Conservation (phyloP, 495 filamentous ascomycete species). For the Xylaria palmicola region DNA sequence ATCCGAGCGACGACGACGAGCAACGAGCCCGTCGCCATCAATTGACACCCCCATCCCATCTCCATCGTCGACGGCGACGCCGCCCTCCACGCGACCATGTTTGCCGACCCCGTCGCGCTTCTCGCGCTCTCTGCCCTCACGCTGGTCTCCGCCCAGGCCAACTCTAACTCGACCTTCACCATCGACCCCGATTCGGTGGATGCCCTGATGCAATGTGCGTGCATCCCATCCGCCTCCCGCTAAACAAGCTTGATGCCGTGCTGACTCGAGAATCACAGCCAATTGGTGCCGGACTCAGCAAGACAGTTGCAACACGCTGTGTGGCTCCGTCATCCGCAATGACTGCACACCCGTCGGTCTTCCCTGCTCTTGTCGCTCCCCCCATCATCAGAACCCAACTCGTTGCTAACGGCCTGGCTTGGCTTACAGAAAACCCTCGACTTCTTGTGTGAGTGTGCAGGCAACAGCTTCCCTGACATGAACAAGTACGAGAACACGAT, state of each 20-base stretch:
- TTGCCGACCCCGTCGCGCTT: slow-evolving; percentile 27
- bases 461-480: slow-evolving; percentile 35
- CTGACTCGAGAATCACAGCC: slow-evolving; percentile 24
- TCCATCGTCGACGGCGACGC: no score
- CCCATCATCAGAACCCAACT: background rate
- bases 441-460: slow-evolving; percentile 35
- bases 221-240: slow-evolving; percentile 17
- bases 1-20: background rate
- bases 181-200: slow-evolving; percentile 30
- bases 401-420: background rate
- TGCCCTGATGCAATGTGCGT: slow-evolving; percentile 17
- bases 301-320: slow-evolving; percentile 36
- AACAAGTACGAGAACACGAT: slow-evolving; percentile 34
- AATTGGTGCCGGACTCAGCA: slow-evolving; percentile 36
- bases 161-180: slow-evolving; percentile 33
- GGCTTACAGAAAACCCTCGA: slow-evolving; percentile 25
- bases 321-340: slow-evolving; percentile 27
- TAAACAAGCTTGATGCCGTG: background rate
- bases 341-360: slow-evolving; percentile 32
- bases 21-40: background rate
- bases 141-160: slow-evolving; percentile 33
- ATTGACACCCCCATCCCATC: no score
- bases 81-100: slow-evolving; percentile 19
- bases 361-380: background rate
- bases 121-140: slow-evolving; percentile 34